Conservation (phyloP, 345 rosid species). For the Trapa bicornis region DNA sequence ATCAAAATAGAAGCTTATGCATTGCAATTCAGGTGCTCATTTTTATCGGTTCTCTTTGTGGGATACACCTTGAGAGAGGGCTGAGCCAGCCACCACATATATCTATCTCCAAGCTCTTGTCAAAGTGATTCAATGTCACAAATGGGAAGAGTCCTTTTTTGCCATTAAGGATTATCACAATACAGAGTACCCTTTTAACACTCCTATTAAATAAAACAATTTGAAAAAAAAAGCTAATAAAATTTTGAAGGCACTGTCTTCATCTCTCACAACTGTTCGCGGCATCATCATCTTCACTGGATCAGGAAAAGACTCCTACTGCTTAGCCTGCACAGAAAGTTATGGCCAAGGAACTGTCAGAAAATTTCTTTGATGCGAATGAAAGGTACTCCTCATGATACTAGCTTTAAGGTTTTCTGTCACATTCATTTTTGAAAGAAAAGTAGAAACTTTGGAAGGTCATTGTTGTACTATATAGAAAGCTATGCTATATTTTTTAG, state of each 20-base stretch:
- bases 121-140: constrained; percentile 61
- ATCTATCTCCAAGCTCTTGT: constrained; percentile 59
- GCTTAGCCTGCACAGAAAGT: constrained; percentile 24
- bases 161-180: neutral
- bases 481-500: neutral
- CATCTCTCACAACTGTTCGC: neutral
- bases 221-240: no score
- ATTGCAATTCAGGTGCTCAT: neutral
- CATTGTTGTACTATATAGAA: neutral
- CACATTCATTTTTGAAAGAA: neutral
- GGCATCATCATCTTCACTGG: neutral
- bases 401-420: no score
- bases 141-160: constrained; percentile 64
- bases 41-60: neutral
- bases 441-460: constrained; percentile 13
- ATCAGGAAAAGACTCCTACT: constrained; percentile 4
- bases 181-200: no score
- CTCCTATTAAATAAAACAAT: no score
- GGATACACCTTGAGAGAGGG: constrained; percentile 32
- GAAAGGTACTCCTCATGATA: no score
- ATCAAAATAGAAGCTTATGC: neutral
- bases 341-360: neutral
- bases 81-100: constrained; percentile 56
- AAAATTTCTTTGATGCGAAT: neutral
- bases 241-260: no score